Evolutionary conservation across 441 rosid genomes (phyloP).

Genomic region (Erodium moschatum): DNA sequence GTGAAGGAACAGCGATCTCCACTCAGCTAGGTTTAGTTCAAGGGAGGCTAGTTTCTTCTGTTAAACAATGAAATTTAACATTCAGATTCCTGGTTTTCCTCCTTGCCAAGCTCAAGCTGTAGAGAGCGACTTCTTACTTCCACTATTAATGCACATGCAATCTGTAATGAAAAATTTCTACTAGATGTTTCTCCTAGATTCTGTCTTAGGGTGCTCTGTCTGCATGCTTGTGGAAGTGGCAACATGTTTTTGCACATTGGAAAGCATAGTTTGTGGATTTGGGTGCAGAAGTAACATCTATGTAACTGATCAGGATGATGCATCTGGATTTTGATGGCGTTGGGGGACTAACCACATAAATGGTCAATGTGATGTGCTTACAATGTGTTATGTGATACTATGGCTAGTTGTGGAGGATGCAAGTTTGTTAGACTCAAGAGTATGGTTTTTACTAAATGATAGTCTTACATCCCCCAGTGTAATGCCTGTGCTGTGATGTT

Average conservation of each 20-base stretch:
- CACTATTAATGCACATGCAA: not conserved
- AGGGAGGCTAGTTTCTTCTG: not conserved
- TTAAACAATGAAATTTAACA: not conserved
- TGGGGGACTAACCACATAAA: not conserved
- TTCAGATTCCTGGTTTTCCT: not conserved
- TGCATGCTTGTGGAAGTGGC: not conserved
- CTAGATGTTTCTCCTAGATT: not conserved
- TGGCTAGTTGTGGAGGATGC: not conserved
- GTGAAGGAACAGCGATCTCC: not conserved
- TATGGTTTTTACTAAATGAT: no score
- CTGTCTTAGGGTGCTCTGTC: not conserved
- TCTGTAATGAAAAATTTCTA: not conserved
- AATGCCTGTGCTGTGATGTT: not conserved
- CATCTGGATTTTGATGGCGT: slow-evolving; percentile 8
- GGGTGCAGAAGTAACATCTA: not conserved
- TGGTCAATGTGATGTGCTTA: not conserved
- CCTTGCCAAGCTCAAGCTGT: not conserved
- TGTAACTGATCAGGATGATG: not conserved
- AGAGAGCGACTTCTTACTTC: not conserved
- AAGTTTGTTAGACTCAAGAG: not conserved
- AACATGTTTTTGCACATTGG: slow-evolving; percentile 1
- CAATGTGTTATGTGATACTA: not conserved
- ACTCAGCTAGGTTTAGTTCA: slow-evolving; percentile 5
- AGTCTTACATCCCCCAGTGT: not conserved
- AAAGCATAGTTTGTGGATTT: not conserved